A percentile compares a stretch with the other conserved stretches of the same genome.
These are phyloP conservation scores for Sporothrix luriei DNA, from an alignment of 2,329 filamentous ascomycete species.

Conservation along the genomic window DNA sequence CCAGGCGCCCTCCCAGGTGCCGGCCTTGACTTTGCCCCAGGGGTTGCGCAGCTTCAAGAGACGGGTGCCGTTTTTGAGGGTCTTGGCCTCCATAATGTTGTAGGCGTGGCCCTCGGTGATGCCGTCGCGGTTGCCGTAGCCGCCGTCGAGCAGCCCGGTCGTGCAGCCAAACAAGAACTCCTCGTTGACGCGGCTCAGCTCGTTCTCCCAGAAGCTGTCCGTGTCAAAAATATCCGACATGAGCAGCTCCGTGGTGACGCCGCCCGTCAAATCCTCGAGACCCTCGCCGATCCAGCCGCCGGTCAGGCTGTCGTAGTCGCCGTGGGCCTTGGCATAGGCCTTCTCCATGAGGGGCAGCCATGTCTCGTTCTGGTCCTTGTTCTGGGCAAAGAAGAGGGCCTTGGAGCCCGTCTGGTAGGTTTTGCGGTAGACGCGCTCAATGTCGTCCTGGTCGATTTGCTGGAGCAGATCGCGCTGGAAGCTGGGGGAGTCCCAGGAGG, in stretches of 20 bases:
- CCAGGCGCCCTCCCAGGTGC: slow-evolving; percentile 81
- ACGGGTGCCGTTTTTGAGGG: slow-evolving; percentile 62
- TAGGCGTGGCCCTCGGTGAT: slow-evolving; percentile 64
- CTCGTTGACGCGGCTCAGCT: slow-evolving; percentile 75
- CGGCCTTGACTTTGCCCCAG: slow-evolving; percentile 75
- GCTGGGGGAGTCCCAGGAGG: slow-evolving; percentile 78
- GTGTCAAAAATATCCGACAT: slow-evolving; percentile 72
- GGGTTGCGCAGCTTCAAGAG: slow-evolving; percentile 70
- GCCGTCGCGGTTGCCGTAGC: slow-evolving; percentile 56
- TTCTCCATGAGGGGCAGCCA: slow-evolving; percentile 81
- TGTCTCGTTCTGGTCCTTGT: slow-evolving; percentile 73
- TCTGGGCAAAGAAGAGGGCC: slow-evolving; percentile 76
- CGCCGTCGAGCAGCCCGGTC: slow-evolving; percentile 53
- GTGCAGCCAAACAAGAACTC: slow-evolving; percentile 71
- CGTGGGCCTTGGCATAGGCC: slow-evolving; percentile 78
- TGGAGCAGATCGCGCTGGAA: slow-evolving; percentile 74
- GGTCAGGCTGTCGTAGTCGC: slow-evolving; percentile 74
- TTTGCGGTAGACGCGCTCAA: slow-evolving; percentile 64
- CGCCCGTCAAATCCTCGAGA: slow-evolving; percentile 64
- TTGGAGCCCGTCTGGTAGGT: slow-evolving; percentile 74
- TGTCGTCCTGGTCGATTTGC: slow-evolving; percentile 72
- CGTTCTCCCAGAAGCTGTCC: slow-evolving; percentile 76
- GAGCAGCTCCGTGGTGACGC: slow-evolving; percentile 67
- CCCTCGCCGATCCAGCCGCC: slow-evolving; percentile 68
- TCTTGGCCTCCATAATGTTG: slow-evolving; percentile 58